phyloP scores from a whole-genome alignment of 106 monocot species.

The Platanthera zijinensis region DNA sequence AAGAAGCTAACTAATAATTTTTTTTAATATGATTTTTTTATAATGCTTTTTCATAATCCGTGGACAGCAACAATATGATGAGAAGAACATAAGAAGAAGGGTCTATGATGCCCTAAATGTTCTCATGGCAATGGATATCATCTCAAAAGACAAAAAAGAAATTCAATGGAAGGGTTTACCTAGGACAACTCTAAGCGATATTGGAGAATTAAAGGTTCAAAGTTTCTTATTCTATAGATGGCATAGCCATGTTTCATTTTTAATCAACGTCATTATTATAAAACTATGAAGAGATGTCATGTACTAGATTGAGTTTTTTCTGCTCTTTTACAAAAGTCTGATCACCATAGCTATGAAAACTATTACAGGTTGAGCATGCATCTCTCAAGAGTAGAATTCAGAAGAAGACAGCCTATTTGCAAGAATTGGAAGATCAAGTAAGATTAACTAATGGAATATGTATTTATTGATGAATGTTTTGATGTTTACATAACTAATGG shows the following conservation, averaged over 20 bases:
- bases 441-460: conserved; percentile 5
- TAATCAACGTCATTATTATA: background rate
- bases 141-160: conserved; percentile 93
- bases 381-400: conserved; percentile 57
- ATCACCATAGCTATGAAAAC: background rate
- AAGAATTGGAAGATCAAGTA: conserved; percentile 89
- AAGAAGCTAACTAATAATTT: no score
- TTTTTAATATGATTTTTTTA: background rate
- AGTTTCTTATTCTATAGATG: background rate
- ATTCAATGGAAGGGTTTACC: conserved; percentile 98
- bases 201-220: conserved; percentile 83
- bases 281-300: background rate
- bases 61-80: conserved; percentile 90
- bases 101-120: conserved; percentile 97
- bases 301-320: background rate
- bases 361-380: conserved; percentile 54
- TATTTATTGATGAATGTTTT: background rate
- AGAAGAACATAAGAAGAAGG: conserved; percentile 94
- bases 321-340: background rate
- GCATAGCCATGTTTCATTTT: background rate
- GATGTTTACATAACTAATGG: background rate
- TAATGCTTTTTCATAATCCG: background rate
- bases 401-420: conserved; percentile 72
- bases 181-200: conserved; percentile 72
- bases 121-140: conserved; percentile 97